Evolutionary conservation across 805 yeast genomes (phyloP).

Genomic region (Lachancea mirantina): DNA sequence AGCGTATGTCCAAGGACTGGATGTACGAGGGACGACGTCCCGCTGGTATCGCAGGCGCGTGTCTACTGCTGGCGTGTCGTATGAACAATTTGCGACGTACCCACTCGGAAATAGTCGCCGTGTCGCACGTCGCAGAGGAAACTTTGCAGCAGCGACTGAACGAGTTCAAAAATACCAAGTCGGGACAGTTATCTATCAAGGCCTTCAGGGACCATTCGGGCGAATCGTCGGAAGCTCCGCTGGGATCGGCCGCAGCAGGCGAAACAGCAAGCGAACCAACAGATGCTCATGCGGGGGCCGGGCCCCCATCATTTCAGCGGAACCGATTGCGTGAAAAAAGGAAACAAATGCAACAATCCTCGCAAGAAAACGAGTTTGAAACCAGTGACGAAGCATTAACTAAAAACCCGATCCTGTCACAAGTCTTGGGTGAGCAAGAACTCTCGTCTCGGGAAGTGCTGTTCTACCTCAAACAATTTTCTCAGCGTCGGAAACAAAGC

Average conservation of each 20-base stretch:
- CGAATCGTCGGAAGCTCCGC: slow-evolving; percentile 15
- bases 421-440: slow-evolving; percentile 38
- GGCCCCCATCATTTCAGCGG: slow-evolving; percentile 77
- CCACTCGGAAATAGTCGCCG: slow-evolving; percentile 88
- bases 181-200: slow-evolving; percentile 65
- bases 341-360: slow-evolving; percentile 32
- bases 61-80: slow-evolving; percentile 85
- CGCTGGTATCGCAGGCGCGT: slow-evolving; percentile 98
- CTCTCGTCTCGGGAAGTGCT: slow-evolving; percentile 41
- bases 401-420: slow-evolving; percentile 38
- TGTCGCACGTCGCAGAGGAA: slow-evolving; percentile 90
- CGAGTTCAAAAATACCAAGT: slow-evolving; percentile 74
- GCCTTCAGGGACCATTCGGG: slow-evolving; percentile 67
- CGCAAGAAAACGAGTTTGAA: slow-evolving; percentile 24
- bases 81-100: slow-evolving; percentile 93
- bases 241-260: too few species aligned
- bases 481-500: slow-evolving; percentile 25
- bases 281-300: slow-evolving; percentile 29
- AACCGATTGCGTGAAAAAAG: slow-evolving; percentile 49
- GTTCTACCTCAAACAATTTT: slow-evolving; percentile 29
- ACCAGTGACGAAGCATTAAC: slow-evolving; percentile 35
- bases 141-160: slow-evolving; percentile 85
- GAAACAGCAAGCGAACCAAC: slow-evolving; percentile 27
- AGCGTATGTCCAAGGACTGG: slow-evolving; percentile 92
- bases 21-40: slow-evolving; percentile 95